These are phyloP conservation scores for Schizonepeta tenuifolia DNA, from an alignment of 257 asterid species.

Conservation along the genomic window DNA sequence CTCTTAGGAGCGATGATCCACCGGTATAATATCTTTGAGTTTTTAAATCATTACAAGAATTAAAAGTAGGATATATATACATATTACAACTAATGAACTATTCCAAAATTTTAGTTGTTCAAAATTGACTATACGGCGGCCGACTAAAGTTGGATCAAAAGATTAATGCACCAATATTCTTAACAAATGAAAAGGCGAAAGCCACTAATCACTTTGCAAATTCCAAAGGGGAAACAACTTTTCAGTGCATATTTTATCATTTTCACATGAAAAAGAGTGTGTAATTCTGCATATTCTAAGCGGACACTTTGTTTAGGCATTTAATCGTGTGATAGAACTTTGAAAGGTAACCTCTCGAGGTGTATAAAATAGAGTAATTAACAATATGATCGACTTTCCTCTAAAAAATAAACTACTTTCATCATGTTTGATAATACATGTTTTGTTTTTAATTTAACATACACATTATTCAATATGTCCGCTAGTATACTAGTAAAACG, in stretches of 20 bases:
- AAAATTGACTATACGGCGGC: not conserved
- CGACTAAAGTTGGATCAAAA: not conserved
- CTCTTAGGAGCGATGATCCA: no score
- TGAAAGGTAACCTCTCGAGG: not conserved
- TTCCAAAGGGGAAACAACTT: slow-evolving; percentile 17
- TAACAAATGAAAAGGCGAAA: slow-evolving; percentile 17
- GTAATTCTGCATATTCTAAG: not conserved
- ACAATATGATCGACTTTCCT: no score
- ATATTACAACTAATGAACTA: not conserved
- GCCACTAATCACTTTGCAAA: not conserved
- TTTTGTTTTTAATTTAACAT: no score
- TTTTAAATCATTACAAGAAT: not conserved
- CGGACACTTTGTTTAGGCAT: not conserved
- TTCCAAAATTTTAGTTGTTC: not conserved
- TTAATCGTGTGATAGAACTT: no score
- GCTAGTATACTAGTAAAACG: no score
- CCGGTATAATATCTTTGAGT: no score
- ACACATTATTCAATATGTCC: no score
- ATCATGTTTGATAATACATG: no score
- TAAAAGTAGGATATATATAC: not conserved
- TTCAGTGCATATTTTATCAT: not conserved
- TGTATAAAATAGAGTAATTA: not conserved
- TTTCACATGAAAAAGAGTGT: not conserved
- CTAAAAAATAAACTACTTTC: no score
- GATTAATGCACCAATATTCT: not conserved